Conservation (phyloP, 1,284 basidiomycete genomes). For the Ganoderma resinaceum region DNA sequence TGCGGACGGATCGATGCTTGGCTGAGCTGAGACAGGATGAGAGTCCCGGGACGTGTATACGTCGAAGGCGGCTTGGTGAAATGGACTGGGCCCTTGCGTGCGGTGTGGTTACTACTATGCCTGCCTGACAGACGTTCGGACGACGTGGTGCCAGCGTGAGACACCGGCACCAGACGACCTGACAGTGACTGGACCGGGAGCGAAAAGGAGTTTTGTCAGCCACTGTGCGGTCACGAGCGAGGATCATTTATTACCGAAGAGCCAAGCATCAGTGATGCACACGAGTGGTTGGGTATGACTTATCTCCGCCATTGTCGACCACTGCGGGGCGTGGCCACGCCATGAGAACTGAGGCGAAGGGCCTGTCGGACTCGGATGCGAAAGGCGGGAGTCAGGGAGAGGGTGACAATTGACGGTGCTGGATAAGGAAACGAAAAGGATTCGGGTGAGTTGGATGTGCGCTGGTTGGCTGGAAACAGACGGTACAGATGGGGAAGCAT, state of each 20-base stretch:
- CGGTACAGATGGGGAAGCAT: constrained; percentile 20
- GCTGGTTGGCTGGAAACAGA: constrained; percentile 25
- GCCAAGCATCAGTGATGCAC: not conserved
- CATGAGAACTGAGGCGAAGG: not conserved
- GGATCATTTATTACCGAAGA: not conserved
- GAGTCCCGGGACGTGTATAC: not conserved
- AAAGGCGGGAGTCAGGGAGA: not conserved
- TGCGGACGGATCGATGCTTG: not conserved
- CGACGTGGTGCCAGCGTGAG: not conserved
- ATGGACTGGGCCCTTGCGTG: not conserved
- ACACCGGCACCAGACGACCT: not conserved
- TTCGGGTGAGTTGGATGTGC: constrained; percentile 8
- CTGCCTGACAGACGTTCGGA: not conserved
- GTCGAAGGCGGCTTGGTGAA: not conserved
- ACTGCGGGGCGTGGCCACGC: not conserved
- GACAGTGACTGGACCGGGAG: not conserved
- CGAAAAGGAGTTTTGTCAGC: not conserved
- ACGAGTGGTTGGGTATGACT: not conserved
- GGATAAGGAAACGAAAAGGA: constrained; percentile 12
- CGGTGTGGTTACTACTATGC: not conserved
- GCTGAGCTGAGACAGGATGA: not conserved
- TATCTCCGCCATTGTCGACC: constrained; percentile 1
- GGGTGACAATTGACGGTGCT: constrained; percentile 7
- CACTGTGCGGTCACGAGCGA: not conserved
- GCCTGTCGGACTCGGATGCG: not conserved